Conservation (phyloP, 352 stramenopile genomes). For the Elongisporangium anandrum region DNA sequence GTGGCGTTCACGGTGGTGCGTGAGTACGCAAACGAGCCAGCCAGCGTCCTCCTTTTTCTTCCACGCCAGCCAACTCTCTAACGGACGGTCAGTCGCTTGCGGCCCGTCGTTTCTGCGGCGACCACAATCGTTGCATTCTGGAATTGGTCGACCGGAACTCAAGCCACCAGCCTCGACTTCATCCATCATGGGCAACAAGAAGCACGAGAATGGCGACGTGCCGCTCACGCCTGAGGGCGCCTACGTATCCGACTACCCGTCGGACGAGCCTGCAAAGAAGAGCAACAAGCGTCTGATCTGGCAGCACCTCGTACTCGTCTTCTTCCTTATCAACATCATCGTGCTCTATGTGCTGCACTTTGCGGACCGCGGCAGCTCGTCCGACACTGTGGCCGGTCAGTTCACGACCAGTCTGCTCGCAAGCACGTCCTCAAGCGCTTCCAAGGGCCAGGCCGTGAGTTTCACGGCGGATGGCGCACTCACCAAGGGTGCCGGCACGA, state of each 20-base stretch:
- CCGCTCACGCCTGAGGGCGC: slow-evolving; percentile 35
- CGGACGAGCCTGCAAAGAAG: slow-evolving; percentile 7
- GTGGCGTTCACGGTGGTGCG: not conserved
- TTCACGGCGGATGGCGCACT: slow-evolving; percentile 45
- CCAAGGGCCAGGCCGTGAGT: slow-evolving; percentile 58
- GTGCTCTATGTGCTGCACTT: slow-evolving; percentile 83
- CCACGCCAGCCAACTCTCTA: slow-evolving; percentile 4
- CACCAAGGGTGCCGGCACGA: slow-evolving; percentile 57
- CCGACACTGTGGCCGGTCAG: slow-evolving; percentile 22
- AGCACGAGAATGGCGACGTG: slow-evolving; percentile 34
- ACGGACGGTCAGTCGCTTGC: not conserved
- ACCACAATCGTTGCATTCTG: slow-evolving; percentile 12
- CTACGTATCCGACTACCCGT: slow-evolving; percentile 28
- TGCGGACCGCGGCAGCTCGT: slow-evolving; percentile 41
- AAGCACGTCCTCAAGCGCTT: slow-evolving; percentile 12
- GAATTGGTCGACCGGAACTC: slow-evolving; percentile 8
- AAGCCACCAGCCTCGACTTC: slow-evolving; percentile 1
- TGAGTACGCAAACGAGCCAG: not conserved
- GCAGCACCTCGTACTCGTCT: slow-evolving; percentile 32
- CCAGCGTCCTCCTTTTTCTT: not conserved
- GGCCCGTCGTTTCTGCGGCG: not conserved
- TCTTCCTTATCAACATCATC: slow-evolving; percentile 79
- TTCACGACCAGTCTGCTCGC: slow-evolving; percentile 33
- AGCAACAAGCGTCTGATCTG: slow-evolving; percentile 29
- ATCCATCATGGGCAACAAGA: slow-evolving; percentile 30